Conservation (phyloP, 192 early-diverging fungal species). For the Coemansia sp. region DNA sequence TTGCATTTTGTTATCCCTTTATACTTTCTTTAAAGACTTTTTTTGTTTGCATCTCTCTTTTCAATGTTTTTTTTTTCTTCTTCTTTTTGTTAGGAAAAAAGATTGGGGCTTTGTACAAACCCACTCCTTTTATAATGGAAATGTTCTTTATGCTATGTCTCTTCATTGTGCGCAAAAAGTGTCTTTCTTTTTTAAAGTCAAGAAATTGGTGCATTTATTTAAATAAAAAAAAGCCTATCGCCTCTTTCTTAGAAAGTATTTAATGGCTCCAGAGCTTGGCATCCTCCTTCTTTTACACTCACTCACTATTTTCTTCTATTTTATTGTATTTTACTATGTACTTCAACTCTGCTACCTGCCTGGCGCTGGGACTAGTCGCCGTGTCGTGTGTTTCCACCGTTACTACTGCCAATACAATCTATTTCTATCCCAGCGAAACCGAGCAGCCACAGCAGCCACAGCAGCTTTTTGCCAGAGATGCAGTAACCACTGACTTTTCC, state of each 20-base stretch:
- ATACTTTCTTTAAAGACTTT: background rate
- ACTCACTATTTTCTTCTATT: background rate
- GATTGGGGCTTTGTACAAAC: background rate
- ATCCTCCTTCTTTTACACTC: background rate
- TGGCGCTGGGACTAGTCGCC: background rate
- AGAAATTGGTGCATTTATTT: background rate
- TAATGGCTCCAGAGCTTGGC: background rate
- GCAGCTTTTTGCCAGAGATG: background rate
- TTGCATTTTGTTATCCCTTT: conserved; percentile 4
- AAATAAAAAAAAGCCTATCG: background rate
- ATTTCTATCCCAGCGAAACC: background rate
- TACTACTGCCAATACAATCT: background rate
- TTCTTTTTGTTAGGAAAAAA: background rate
- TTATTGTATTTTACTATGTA: background rate
- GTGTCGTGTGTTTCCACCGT: background rate
- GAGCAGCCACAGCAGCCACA: background rate
- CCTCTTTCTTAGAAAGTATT: background rate
- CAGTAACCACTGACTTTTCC: background rate
- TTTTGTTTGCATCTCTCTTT: background rate
- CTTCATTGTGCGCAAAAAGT: no score
- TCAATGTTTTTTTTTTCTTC: background rate
- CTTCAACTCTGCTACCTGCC: background rate
- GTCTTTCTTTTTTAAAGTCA: background rate
- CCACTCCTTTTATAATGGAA: background rate
- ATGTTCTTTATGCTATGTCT: no score